Base-by-base conservation (phyloP, 495 filamentous ascomycete species). In the Aspergillus olivimuriae region DNA sequence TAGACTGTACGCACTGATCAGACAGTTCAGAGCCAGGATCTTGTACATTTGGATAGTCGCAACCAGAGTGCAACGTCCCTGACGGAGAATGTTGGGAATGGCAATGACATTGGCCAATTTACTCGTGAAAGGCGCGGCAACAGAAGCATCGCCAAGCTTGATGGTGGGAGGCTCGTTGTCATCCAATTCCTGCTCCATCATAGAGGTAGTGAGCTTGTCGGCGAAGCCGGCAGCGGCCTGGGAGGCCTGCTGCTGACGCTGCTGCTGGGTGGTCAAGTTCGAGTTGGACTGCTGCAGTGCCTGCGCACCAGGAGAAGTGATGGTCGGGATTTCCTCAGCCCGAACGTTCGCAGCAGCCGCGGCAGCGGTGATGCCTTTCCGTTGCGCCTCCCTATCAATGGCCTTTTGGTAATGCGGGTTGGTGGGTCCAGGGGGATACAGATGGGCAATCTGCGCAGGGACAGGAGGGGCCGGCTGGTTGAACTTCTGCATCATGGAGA, bases 31-130 rank as follows among this genome's bases (percentile, higher is more conserved):
- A 16, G 92, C 92, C 41, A 99, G 77, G 55, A 99, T 99, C 75
- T 99, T 99, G 77, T 97, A 99, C 92, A 99, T 99, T 69, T 99
- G 92, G 50, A 99, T 97, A 3, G 94, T 97, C 4, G 92, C 91
- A 36, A 99, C 94, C 9, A 99, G 74, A 2, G 92, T 96, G 65
- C 92, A 99, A 45, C 92, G 83, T 39, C 92, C 92, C 67, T 99
- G 92, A 47, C 92, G 84, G 51, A 99, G 87, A 53, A 99, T 99
- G 70, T 99, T 97, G 14, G 92, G 89, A 48, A 99, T 91, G 33
- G 92, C 92, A 51, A 99, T 78, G 39, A 99, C 92, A 55, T 97
- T 95, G 43, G 89, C 87, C 20, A 99, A 75, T 65, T 99, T 99
- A 66, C 88, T 94, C 0, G 92, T 99, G 60, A 99, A 99, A 0